These are phyloP conservation scores for Nidularia sp. DNA, from an alignment of 768 basidiomycete genomes.

Conservation along the genomic window DNA sequence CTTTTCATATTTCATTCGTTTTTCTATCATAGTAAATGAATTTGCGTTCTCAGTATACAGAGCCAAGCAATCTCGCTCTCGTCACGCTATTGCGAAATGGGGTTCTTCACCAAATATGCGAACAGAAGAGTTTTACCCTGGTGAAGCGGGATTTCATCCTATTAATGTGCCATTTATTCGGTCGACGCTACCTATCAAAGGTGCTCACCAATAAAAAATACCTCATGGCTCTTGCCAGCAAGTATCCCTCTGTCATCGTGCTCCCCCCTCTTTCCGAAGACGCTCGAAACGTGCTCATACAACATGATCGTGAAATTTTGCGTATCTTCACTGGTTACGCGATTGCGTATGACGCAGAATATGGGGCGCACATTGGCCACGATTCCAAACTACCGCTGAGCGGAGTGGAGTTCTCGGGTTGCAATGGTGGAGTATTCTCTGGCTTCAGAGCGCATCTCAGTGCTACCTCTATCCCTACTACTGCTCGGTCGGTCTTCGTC, in stretches of 20 bases:
- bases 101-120: slow-evolving; percentile 54
- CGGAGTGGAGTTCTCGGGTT: slow-evolving; percentile 13
- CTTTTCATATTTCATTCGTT: background rate
- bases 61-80: slow-evolving; percentile 69
- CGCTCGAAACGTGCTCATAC: slow-evolving; percentile 34
- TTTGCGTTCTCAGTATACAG: slow-evolving; percentile 38
- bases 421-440: slow-evolving; percentile 4
- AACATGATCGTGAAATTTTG: slow-evolving; percentile 47
- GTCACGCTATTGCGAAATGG: slow-evolving; percentile 54
- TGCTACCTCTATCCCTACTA: slow-evolving; percentile 27
- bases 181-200: slow-evolving; percentile 48
- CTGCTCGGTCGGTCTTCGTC: slow-evolving; percentile 57
- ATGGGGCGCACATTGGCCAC: slow-evolving; percentile 28
- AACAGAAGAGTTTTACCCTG: slow-evolving; percentile 24
- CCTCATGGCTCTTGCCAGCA: slow-evolving; percentile 26
- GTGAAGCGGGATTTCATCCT: slow-evolving; percentile 50
- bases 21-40: background rate
- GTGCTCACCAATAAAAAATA: slow-evolving; percentile 34
- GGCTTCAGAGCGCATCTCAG: slow-evolving; percentile 32
- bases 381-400: slow-evolving; percentile 52
- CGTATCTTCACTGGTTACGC: slow-evolving; percentile 56
- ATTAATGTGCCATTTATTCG: slow-evolving; percentile 64
- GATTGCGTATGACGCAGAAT: slow-evolving; percentile 38
- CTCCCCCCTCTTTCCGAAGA: slow-evolving; percentile 43
- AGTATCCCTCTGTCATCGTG: slow-evolving; percentile 53